Evolutionary conservation across 2,329 filamentous ascomycete genomes (phyloP).

Genomic region (Colletotrichum sp.): DNA sequence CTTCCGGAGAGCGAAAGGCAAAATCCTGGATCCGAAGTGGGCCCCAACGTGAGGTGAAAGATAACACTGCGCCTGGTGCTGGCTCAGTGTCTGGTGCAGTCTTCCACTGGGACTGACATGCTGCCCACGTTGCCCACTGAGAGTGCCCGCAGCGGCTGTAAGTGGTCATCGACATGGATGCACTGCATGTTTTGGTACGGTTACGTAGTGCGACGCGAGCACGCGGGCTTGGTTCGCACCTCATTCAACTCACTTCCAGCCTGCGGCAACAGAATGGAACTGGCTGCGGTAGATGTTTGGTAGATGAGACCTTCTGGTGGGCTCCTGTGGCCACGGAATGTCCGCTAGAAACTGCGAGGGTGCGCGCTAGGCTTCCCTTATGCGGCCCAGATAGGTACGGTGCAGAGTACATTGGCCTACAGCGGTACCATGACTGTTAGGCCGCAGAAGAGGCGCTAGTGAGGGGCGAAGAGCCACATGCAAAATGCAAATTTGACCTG

Average conservation of each 20-base stretch:
- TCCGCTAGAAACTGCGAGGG: slow-evolving; percentile 9
- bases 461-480: slow-evolving; percentile 21
- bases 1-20: not conserved
- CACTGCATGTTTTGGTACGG: not conserved
- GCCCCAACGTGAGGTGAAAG: not conserved
- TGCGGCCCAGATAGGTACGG: not conserved
- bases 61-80: not conserved
- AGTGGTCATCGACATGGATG: not conserved
- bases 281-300: not conserved
- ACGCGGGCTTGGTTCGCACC: not conserved
- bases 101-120: not conserved
- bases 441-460: slow-evolving; percentile 8
- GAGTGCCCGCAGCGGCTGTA: slow-evolving; percentile 3
- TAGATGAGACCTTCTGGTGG: not conserved
- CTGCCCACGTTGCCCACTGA: not conserved
- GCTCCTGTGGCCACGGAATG: slow-evolving; percentile 4
- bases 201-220: slow-evolving; percentile 16
- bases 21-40: slow-evolving; percentile 17
- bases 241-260: not conserved
- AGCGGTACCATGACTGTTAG: not conserved
- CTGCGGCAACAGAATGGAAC: not conserved
- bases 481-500: slow-evolving; percentile 23
- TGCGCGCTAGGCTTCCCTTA: not conserved
- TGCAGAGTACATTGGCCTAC: not conserved
- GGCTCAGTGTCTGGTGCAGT: not conserved